phyloP scores from a whole-genome alignment of 306 rosid species.

The Rosa chinensis region DNA sequence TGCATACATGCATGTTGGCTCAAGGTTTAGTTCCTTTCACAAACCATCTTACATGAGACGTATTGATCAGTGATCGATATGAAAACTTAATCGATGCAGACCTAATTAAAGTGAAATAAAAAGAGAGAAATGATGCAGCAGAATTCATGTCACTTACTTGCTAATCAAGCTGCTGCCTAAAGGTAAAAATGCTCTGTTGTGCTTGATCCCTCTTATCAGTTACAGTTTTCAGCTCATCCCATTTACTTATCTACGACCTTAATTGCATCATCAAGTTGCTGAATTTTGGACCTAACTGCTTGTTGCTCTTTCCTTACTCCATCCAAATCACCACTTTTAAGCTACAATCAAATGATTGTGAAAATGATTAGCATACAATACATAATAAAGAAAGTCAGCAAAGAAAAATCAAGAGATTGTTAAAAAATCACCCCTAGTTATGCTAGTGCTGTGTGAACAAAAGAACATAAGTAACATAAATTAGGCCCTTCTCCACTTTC shows the following conservation, averaged over 20 bases:
- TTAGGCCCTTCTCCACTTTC: too few species aligned
- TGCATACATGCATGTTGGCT: neutral
- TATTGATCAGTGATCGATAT: too few species aligned
- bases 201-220: slow-evolving; percentile 26
- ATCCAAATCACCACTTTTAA: slow-evolving; percentile 81
- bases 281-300: slow-evolving; percentile 68
- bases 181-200: too few species aligned
- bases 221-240: slow-evolving; percentile 59
- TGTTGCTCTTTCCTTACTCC: slow-evolving; percentile 93
- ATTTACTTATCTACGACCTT: slow-evolving; percentile 59
- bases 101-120: too few species aligned
- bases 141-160: too few species aligned
- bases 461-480: too few species aligned
- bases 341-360: slow-evolving; percentile 46
- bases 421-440: neutral
- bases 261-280: slow-evolving; percentile 70
- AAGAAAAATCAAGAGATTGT: neutral
- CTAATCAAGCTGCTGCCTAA: too few species aligned
- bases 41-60: too few species aligned
- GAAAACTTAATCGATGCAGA: too few species aligned
- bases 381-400: neutral
- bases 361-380: neutral
- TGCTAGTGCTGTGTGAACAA: too few species aligned
- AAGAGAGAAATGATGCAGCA: too few species aligned
- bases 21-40: too few species aligned